These are phyloP conservation scores for Claviceps lovelessii DNA, from an alignment of 2,329 filamentous ascomycete species.

Conservation along the genomic window DNA sequence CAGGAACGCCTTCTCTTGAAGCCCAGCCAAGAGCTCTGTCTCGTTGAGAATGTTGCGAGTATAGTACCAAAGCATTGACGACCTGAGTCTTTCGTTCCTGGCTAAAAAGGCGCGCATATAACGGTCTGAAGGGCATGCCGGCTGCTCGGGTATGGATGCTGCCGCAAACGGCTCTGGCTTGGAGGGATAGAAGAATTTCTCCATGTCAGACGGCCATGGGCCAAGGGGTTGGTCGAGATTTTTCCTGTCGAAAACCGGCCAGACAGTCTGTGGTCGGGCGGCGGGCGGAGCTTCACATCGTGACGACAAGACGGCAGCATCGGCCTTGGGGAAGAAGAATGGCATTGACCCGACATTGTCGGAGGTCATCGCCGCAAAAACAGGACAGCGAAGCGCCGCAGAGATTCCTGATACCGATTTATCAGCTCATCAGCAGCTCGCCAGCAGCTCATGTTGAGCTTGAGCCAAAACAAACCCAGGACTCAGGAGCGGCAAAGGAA, in stretches of 20 bases:
- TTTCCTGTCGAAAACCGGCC: background rate
- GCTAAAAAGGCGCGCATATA: conserved; percentile 14
- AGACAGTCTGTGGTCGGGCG: background rate
- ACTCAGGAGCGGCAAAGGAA: background rate
- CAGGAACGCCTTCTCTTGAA: conserved; percentile 28
- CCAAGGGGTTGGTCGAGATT: background rate
- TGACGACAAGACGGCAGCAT: background rate
- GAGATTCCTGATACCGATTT: background rate
- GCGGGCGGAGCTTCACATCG: background rate
- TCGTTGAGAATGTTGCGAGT: conserved; percentile 25
- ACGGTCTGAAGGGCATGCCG: conserved; percentile 1
- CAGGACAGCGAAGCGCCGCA: background rate
- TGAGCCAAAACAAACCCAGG: background rate
- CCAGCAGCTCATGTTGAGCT: background rate
- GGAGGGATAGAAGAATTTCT: background rate
- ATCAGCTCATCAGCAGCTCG: background rate
- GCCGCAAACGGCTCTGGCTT: conserved; percentile 6
- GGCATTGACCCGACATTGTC: background rate
- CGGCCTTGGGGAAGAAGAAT: background rate
- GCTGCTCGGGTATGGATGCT: conserved; percentile 6
- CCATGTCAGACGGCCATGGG: background rate
- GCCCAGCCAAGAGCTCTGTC: conserved; percentile 22
- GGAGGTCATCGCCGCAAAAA: background rate
- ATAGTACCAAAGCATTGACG: conserved; percentile 30
- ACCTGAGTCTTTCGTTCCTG: conserved; percentile 15